Base-by-base conservation (phyloP, 768 basidiomycete species). In the Lactarius deliciosus region DNA sequence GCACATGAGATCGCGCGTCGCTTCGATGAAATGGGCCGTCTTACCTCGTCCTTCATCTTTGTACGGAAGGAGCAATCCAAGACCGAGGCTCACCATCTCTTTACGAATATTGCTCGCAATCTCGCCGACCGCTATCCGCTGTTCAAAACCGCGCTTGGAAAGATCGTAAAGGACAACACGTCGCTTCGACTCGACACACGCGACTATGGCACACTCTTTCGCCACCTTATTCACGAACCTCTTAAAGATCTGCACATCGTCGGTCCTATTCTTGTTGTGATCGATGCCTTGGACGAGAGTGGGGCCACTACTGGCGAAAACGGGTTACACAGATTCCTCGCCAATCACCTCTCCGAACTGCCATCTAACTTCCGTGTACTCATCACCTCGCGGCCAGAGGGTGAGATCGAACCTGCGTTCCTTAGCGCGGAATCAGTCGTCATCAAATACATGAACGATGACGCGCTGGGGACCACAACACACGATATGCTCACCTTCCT, bases 281-380 rank as follows among this genome's bases (percentile, higher is more conserved):
- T 60, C 58, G 58, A 60, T 30, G 58, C 22, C 22, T 20, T 60
- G 22, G 58, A 60, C 18, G 58, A 60, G 40, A 41, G 58, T 20
- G 41, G n/a, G 13, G 58, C 43, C 15, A n/a, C 16, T 28, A 28
- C 38, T 18, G 58, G 22, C 28, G 6, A 40, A 25, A 3, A 11
- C 13, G 38, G 38, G 3, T 15, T 57, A 5, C 55, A 57, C 34
- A n/a, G 9, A 36, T 57, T 57, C n/a, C 55, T 57, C 30, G 55
- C 55, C 11, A 10, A 32, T 2, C 18, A 36, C 55, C 30, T 57
- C 10, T 57, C 55, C 30, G 16, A 41, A 43, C 58, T 60, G 3
- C 58, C 58, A 6, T 11, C 40, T 1, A 60, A 60, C 38, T 60
- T 60, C 58, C 58, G 58, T 28, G 38, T 60, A 28, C 38, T 60